Conservation (phyloP, 768 basidiomycete species). For the Amanita rubescens region DNA sequence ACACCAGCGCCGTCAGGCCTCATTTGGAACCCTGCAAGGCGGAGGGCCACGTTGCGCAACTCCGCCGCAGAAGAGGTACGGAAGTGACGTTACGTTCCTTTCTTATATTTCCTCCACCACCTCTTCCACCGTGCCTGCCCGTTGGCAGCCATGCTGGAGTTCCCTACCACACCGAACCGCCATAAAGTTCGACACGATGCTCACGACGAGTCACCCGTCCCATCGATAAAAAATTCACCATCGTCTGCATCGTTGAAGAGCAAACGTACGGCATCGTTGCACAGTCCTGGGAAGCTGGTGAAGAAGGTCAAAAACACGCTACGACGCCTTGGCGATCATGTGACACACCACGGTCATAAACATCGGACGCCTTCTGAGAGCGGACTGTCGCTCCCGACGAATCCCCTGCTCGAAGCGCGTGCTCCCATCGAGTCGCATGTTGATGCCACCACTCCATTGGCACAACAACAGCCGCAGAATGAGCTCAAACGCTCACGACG, state of each 20-base stretch:
- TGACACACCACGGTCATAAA: conserved; percentile 25
- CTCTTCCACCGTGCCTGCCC: not conserved
- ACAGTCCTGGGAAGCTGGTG: conserved; percentile 20
- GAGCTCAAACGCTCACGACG: not conserved
- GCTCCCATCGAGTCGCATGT: not conserved
- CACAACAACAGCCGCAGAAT: not conserved
- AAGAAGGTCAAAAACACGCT: conserved; percentile 26
- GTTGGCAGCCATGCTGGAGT: not conserved
- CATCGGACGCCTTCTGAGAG: conserved; percentile 10
- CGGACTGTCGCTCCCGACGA: conserved; percentile 10
- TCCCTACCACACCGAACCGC: not conserved
- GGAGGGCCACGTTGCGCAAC: not conserved
- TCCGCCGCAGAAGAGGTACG: not conserved
- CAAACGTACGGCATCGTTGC: not conserved
- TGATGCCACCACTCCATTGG: not conserved
- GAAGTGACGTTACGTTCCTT: not conserved
- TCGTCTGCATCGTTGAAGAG: not conserved
- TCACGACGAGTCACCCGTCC: not conserved
- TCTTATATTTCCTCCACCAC: not conserved
- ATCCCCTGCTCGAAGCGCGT: not conserved
- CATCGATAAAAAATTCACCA: conserved; percentile 1
- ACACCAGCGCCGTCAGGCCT: no score
- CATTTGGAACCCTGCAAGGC: not conserved
- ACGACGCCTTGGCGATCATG: conserved; percentile 27
- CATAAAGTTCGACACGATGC: not conserved